These are phyloP conservation scores for Eucalyptus cladocalyx DNA, from an alignment of 345 rosid species.

Conservation along the genomic window DNA sequence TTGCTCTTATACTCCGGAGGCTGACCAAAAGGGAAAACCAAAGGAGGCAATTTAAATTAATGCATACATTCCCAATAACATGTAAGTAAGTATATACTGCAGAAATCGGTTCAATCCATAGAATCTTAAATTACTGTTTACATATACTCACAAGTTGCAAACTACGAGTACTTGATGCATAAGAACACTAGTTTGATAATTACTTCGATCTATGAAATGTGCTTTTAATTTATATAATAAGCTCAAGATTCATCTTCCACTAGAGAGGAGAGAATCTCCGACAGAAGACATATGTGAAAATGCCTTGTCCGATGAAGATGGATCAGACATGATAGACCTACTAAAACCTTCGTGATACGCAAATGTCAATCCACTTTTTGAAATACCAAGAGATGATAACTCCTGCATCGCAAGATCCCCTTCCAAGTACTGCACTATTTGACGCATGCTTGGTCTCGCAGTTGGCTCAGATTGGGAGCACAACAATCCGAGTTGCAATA, in stretches of 20 bases:
- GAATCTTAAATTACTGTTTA: neutral
- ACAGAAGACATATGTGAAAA: neutral
- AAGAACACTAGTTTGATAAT: neutral
- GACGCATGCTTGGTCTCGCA: slow-evolving; percentile 53
- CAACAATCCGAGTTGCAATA: slow-evolving; percentile 8
- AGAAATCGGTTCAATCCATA: no score
- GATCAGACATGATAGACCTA: neutral
- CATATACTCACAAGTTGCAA: neutral
- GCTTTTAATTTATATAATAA: neutral
- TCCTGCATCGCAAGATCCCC: slow-evolving; percentile 31
- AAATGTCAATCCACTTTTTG: neutral
- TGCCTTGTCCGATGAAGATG: neutral
- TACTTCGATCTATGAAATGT: neutral
- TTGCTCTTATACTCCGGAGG: no score
- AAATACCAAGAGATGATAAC: neutral
- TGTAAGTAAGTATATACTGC: no score
- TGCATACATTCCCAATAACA: no score
- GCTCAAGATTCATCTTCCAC: neutral
- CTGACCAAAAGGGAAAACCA: no score
- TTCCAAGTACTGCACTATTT: slow-evolving; percentile 32
- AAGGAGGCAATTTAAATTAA: no score
- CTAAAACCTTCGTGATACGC: neutral
- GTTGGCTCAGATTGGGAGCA: slow-evolving; percentile 38
- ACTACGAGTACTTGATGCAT: neutral
- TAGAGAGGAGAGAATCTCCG: neutral